phyloP scores from a whole-genome alignment of 805 yeast genomes.

The Naumovozyma dairenensis region DNA sequence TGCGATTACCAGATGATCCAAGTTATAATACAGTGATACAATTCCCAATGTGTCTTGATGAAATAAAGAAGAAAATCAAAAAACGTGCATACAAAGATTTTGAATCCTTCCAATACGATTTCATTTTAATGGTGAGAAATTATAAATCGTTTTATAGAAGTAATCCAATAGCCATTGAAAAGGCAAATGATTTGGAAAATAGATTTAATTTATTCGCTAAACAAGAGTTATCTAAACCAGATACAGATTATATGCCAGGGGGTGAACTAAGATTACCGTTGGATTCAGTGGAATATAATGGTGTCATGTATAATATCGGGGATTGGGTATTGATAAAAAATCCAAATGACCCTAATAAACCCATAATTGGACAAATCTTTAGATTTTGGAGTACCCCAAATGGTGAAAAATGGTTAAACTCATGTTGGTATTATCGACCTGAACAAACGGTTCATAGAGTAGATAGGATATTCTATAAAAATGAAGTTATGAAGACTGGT shows the following conservation, averaged over 20 bases:
- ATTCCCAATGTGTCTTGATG: slow-evolving; percentile 58
- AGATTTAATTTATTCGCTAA: slow-evolving; percentile 50
- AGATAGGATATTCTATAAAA: slow-evolving; percentile 81
- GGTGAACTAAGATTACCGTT: slow-evolving; percentile 65
- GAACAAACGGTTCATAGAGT: slow-evolving; percentile 94
- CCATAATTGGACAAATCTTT: slow-evolving; percentile 89
- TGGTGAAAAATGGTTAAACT: slow-evolving; percentile 79
- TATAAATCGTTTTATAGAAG: slow-evolving; percentile 56
- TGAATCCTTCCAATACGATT: slow-evolving; percentile 67
- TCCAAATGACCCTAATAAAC: slow-evolving; percentile 79
- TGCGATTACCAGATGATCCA: slow-evolving; percentile 66
- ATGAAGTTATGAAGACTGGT: slow-evolving; percentile 94
- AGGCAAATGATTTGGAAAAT: slow-evolving; percentile 50
- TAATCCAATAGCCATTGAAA: slow-evolving; percentile 48
- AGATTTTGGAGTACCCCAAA: slow-evolving; percentile 76
- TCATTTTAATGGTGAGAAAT: slow-evolving; percentile 63
- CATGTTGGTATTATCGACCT: slow-evolving; percentile 96
- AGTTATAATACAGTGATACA: slow-evolving; percentile 39
- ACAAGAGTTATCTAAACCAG: slow-evolving; percentile 71
- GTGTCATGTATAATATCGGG: slow-evolving; percentile 72
- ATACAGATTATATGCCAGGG: slow-evolving; percentile 53
- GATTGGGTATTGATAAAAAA: slow-evolving; percentile 92
- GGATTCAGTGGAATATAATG: slow-evolving; percentile 61
- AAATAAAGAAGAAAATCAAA: slow-evolving; percentile 72
- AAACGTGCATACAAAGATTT: slow-evolving; percentile 72